Conservation (phyloP, 768 basidiomycete genomes). For the Collybia mongolica region DNA sequence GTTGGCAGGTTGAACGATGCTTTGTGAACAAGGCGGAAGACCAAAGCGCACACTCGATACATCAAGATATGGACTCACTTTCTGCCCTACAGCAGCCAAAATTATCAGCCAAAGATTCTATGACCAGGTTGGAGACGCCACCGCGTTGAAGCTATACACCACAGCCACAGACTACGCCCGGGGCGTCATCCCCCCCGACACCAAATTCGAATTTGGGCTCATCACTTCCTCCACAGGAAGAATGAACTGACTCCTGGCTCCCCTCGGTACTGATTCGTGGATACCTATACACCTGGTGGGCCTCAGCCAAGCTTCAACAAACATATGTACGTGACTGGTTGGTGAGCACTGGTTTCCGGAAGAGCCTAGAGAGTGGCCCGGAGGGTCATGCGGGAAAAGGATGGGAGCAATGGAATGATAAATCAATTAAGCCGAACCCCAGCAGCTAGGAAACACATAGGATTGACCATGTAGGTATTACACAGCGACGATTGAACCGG, state of each 20-base stretch:
- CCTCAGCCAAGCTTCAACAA: slow-evolving; percentile 94
- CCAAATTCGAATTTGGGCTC: slow-evolving; percentile 98
- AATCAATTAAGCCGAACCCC: too few species aligned
- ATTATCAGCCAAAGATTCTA: slow-evolving; percentile 70
- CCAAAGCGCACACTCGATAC: slow-evolving; percentile 17
- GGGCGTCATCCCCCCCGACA: slow-evolving; percentile 94
- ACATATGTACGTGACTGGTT: slow-evolving; percentile 95
- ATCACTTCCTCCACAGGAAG: slow-evolving; percentile 35
- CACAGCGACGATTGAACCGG: too few species aligned
- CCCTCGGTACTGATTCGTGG: slow-evolving; percentile 92
- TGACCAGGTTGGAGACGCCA: slow-evolving; percentile 52
- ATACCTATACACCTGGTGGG: slow-evolving; percentile 68
- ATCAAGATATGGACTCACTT: slow-evolving; percentile 4
- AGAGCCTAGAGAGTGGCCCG: slow-evolving; percentile 76
- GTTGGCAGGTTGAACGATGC: slow-evolving; percentile 85
- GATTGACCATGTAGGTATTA: too few species aligned
- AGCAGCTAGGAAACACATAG: too few species aligned
- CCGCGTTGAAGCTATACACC: slow-evolving; percentile 66
- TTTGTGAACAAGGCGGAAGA: slow-evolving; percentile 87
- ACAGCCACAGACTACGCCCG: slow-evolving; percentile 77
- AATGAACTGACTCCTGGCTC: slow-evolving; percentile 88
- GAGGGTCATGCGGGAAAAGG: slow-evolving; percentile 66
- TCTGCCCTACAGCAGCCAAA: slow-evolving; percentile 46
- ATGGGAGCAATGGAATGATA: slow-evolving; percentile 63
- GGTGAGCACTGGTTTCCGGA: slow-evolving; percentile 65